Percentiles rank a stretch among this genome's conserved stretches.
These are phyloP conservation scores for Castanea mollissima DNA, from an alignment of 306 rosid genomes.

Conservation along the genomic window DNA sequence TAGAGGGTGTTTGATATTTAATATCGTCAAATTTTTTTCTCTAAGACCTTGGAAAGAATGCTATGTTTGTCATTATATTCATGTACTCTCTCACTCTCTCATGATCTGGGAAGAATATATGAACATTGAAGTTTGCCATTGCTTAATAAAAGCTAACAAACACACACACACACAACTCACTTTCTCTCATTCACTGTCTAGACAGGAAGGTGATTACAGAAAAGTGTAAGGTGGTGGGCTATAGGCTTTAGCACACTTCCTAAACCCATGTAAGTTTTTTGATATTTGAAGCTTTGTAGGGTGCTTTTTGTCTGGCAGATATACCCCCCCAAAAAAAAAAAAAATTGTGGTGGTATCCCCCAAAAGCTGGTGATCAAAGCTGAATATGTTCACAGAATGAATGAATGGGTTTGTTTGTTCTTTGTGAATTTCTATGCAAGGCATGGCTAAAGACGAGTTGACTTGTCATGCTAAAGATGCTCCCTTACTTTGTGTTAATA, in stretches of 20 bases:
- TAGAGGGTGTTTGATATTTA: too few relatives aligned
- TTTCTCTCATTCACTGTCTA: background rate
- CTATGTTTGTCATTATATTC: too few relatives aligned
- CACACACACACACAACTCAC: too few relatives aligned
- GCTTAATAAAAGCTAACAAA: too few relatives aligned
- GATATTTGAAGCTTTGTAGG: constrained; percentile 20
- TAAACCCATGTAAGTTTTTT: constrained; percentile 5
- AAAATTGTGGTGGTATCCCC: constrained; percentile 22
- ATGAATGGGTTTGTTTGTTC: constrained; percentile 14
- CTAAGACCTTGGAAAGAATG: too few relatives aligned
- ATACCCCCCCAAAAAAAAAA: background rate
- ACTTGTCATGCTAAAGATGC: constrained; percentile 51
- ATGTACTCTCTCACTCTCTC: background rate
- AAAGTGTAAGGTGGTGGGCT: constrained; percentile 33
- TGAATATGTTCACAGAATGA: constrained; percentile 25
- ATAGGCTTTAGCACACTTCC: background rate
- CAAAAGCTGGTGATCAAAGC: constrained; percentile 41
- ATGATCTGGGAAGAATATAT: constrained; percentile 1
- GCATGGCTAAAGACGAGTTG: constrained; percentile 39
- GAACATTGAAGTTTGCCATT: background rate
- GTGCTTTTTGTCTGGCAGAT: constrained; percentile 42
- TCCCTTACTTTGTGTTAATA: constrained; percentile 25
- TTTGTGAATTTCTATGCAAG: constrained; percentile 25
- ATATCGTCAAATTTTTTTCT: too few relatives aligned
- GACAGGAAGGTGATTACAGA: background rate